Evolutionary conservation across 2,329 filamentous ascomycete species (phyloP).

Genomic region (Cladophialophora carrionii): DNA sequence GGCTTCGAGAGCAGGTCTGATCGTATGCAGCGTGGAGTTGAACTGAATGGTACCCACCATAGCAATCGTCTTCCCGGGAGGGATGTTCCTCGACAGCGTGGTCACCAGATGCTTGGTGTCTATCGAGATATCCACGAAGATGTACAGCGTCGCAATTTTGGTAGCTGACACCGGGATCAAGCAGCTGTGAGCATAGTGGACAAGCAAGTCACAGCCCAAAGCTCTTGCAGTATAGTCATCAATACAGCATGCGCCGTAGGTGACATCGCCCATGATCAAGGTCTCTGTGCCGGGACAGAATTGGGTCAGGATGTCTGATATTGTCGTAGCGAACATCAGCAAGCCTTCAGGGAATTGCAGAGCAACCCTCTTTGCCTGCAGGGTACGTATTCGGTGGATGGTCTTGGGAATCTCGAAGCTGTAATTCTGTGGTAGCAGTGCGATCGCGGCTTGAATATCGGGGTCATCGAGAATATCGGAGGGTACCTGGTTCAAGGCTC

Average conservation of each 20-base stretch:
- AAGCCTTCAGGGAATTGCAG: conserved; percentile 98
- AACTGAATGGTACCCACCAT: conserved; percentile 98
- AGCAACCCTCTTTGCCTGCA: conserved; percentile 78
- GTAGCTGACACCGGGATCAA: conserved; percentile 95
- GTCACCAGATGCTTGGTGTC: conserved; percentile 85
- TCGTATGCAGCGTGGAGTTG: conserved; percentile 92
- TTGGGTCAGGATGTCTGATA: conserved; percentile 91
- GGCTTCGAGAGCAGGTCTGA: conserved; percentile 74
- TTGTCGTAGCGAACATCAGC: conserved; percentile 92
- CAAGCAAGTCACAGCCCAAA: conserved; percentile 87
- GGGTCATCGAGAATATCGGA: conserved; percentile 81
- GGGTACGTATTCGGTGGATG: conserved; percentile 85
- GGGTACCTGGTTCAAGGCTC: conserved; percentile 89
- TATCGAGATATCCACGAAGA: conserved; percentile 97
- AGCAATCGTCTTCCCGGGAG: conserved; percentile 80
- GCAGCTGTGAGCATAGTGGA: conserved; percentile 97
- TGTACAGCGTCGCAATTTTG: conserved; percentile 94
- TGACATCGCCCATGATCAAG: conserved; percentile 98
- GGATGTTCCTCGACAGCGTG: conserved; percentile 86
- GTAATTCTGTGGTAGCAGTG: conserved; percentile 90
- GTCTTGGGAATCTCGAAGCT: conserved; percentile 99
- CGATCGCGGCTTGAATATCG: conserved; percentile 83
- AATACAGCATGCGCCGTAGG: conserved; percentile 97
- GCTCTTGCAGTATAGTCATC: conserved; percentile 97
- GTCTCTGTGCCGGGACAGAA: conserved; percentile 93